phyloP scores from a whole-genome alignment of 768 basidiomycete species.

The Boletus speciosus region DNA sequence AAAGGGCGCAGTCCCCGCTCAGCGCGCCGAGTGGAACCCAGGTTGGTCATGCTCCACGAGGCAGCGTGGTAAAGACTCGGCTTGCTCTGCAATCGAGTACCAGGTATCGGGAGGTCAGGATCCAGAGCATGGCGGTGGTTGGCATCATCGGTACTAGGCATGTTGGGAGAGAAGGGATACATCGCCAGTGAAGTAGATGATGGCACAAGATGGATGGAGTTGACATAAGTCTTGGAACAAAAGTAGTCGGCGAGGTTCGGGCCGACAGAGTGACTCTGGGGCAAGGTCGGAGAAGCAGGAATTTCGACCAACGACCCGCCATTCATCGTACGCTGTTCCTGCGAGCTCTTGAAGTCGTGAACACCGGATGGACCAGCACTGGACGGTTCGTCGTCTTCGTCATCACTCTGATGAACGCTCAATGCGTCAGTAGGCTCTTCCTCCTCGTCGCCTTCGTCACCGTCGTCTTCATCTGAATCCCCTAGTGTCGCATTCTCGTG shows the following conservation, averaged over 20 bases:
- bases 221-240: slow-evolving; percentile 7
- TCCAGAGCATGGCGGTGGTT: background rate
- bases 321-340: slow-evolving; percentile 11
- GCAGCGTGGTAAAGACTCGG: slow-evolving; percentile 56
- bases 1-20: slow-evolving; percentile 19
- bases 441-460: slow-evolving; percentile 32
- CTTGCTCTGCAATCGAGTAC: slow-evolving; percentile 14
- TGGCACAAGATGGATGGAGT: slow-evolving; percentile 2
- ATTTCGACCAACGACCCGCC: background rate
- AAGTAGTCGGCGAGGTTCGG: slow-evolving; percentile 1
- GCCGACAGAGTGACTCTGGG: background rate
- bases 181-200: slow-evolving; percentile 8
- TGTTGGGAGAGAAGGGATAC: slow-evolving; percentile 19
- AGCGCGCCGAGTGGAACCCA: slow-evolving; percentile 35
- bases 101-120: slow-evolving; percentile 4
- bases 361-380: slow-evolving; percentile 18
- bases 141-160: slow-evolving; percentile 5
- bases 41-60: slow-evolving; percentile 64
- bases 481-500: slow-evolving; percentile 18
- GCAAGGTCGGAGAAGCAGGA: slow-evolving; percentile 1
- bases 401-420: slow-evolving; percentile 36
- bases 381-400: slow-evolving; percentile 30
- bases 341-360: slow-evolving; percentile 2
- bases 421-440: slow-evolving; percentile 37
- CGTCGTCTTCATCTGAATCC: slow-evolving; percentile 35